Evolutionary conservation across 1,284 basidiomycete species (phyloP).

Genomic region (Cutaneotrichosporon cyanovorans): DNA sequence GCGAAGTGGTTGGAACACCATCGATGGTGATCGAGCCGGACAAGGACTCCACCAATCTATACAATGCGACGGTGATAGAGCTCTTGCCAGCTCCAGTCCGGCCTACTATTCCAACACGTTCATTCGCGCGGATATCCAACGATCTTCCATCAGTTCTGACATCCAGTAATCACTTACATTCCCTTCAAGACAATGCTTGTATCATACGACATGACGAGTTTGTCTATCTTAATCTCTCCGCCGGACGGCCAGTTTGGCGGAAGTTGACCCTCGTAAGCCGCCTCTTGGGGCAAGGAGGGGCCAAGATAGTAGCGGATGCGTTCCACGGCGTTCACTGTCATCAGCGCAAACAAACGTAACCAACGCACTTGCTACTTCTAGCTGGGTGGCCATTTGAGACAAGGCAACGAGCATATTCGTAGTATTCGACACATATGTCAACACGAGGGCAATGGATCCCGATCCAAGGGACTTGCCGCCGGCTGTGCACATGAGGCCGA

Average conservation of each 20-base stretch:
- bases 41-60: conserved; percentile 46
- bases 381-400: conserved; percentile 54
- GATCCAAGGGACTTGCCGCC: conserved; percentile 53
- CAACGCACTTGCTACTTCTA: conserved; percentile 2
- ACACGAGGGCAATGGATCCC: conserved; percentile 61
- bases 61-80: conserved; percentile 51
- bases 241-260: conserved; percentile 45
- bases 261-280: conserved; percentile 54
- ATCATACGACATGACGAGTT: conserved; percentile 47
- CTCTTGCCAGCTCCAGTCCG: conserved; percentile 53
- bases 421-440: conserved; percentile 52
- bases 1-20: conserved; percentile 45
- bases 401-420: conserved; percentile 46
- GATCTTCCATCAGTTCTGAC: not conserved
- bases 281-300: conserved; percentile 54
- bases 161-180: not conserved
- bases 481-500: conserved; percentile 48
- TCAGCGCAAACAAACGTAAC: not conserved
- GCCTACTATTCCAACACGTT: conserved; percentile 52
- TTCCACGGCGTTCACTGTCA: conserved; percentile 56
- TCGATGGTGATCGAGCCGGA: conserved; percentile 46
- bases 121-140: conserved; percentile 4
- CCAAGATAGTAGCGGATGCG: conserved; percentile 58
- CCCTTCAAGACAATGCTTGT: conserved; percentile 46
- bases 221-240: conserved; percentile 35